Evolutionary conservation across 1,284 basidiomycete genomes (phyloP), one percentile per base, ranked within the genome.

Genomic region (Stereum hirsutum): DNA sequence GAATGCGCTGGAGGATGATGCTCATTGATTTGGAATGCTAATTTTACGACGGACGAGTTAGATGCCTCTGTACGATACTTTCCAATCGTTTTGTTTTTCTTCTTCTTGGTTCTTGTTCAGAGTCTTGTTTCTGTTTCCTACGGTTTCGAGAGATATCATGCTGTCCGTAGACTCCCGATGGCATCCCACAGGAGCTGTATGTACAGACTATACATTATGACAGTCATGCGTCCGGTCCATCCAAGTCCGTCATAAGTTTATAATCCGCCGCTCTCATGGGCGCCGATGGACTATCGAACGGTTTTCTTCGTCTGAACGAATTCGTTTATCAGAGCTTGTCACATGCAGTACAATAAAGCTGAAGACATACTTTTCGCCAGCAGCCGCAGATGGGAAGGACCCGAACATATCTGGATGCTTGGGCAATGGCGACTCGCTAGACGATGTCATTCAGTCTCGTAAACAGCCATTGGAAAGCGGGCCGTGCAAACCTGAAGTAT

Each of bases 351-450:
- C 24, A 37, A 26, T 17, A 26, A 37, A 6, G n/a, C n/a, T n/a
- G 17, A 41, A 28, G 11, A 71, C 82, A 46, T 55, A 92, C 91
- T 83, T 89, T 65, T 99, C 96, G 19, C 96, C 96, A 3, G 92
- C 92, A n/a, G 96, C 96, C 17, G 87, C 78, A 32, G 89, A 94
- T 14, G 96, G 96, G 63, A 99, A 99, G 2, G 90, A 95, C 2
- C 89, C 81, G 62, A 99, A 99, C 43, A 95, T 68, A 57, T 97
- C 93, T n/a, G 93, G 91, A 61, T 99, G 95, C 56, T 99, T 98
- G 1, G 96, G 95, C 31, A 88, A 63, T 0, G 96, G 96, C 1
- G 89, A 83, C 64, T 99, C 96, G 4, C 90, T 94, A 55, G 30
- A 39, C 27, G 10, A 32, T 5, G 28, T 41, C 17, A 14, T 28